Conservation (phyloP, 176 grass and related monocot species). For the Stipa capillata region DNA sequence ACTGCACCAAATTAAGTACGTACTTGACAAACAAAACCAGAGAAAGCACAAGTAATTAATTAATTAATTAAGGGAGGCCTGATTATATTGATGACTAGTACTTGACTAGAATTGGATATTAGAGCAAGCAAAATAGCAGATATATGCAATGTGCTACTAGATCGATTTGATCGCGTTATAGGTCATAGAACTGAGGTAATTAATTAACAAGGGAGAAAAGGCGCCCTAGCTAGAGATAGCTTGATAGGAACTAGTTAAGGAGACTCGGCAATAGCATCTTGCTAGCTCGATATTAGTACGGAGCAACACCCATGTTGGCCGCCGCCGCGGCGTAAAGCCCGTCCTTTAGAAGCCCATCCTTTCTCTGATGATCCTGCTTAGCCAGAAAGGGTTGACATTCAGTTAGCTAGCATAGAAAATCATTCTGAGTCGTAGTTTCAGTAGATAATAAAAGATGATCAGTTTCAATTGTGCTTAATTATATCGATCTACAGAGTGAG, state of each 20-base stretch:
- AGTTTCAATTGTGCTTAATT: not conserved
- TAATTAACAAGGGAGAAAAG: slow-evolving; percentile 4
- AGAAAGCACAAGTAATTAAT: too few relatives aligned
- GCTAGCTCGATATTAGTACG: slow-evolving; percentile 49
- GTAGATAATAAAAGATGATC: not conserved
- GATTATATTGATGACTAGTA: too few relatives aligned
- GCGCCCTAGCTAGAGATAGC: slow-evolving; percentile 22
- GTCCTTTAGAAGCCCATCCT: slow-evolving; percentile 75
- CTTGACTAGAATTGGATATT: slow-evolving; percentile 15
- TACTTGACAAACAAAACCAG: not conserved
- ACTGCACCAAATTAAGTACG: not conserved
- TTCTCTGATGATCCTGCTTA: slow-evolving; percentile 37
- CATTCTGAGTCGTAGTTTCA: not conserved
- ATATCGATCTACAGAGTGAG: too few relatives aligned
- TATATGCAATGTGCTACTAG: not conserved
- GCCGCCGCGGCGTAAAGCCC: slow-evolving; percentile 63
- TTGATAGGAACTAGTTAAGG: not conserved
- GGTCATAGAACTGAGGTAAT: slow-evolving; percentile 8
- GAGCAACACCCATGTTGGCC: slow-evolving; percentile 87
- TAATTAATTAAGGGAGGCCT: too few relatives aligned
- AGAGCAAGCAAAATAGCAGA: not conserved
- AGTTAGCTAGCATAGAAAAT: not conserved
- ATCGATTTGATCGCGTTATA: not conserved
- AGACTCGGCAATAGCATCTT: not conserved
- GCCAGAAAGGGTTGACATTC: not conserved